These are phyloP conservation scores for Vitis hybrid DNA, from an alignment of 177 flowering plant species.

Conservation along the genomic window DNA sequence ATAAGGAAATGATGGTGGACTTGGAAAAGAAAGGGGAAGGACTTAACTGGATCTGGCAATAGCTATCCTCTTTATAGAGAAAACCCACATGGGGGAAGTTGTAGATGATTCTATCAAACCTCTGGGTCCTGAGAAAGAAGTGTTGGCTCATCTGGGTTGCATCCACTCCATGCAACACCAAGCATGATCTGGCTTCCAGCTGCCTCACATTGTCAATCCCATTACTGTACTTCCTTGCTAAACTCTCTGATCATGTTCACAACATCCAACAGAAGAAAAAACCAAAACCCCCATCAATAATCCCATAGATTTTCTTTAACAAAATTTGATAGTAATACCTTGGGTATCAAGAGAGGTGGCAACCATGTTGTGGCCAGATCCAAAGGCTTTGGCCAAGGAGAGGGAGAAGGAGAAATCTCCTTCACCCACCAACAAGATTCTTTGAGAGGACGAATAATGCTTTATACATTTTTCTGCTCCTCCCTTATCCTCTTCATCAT, in stretches of 20 bases:
- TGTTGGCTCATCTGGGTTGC: conserved; percentile 46
- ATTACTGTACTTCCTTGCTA: conserved; percentile 34
- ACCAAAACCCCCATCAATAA: not conserved
- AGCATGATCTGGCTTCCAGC: conserved; percentile 39
- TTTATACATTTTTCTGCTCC: conserved; percentile 26
- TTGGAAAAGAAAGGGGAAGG: not conserved
- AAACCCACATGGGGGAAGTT: conserved; percentile 63
- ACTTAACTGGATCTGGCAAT: conserved; percentile 35
- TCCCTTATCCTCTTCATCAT: conserved; percentile 11
- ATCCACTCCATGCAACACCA: conserved; percentile 46
- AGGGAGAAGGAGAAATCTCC: conserved; percentile 55
- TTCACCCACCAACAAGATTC: conserved; percentile 51
- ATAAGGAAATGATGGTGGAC: not conserved
- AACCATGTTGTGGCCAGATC: conserved; percentile 44
- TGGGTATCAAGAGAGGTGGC: conserved; percentile 43
- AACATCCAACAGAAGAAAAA: not conserved
- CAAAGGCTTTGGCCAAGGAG: conserved; percentile 38
- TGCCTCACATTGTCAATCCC: conserved; percentile 42
- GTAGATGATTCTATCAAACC: conserved; percentile 46
- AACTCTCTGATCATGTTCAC: conserved; percentile 18
- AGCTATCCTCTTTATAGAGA: conserved; percentile 31
- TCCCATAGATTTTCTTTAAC: not conserved
- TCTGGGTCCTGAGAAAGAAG: conserved; percentile 37
- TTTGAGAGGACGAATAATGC: conserved; percentile 29
- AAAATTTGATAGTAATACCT: no score